Percentiles rank a stretch among this genome's conserved stretches.
Evolutionary conservation across 306 rosid genomes (phyloP).

Genomic region (Cucurbita moschata): DNA sequence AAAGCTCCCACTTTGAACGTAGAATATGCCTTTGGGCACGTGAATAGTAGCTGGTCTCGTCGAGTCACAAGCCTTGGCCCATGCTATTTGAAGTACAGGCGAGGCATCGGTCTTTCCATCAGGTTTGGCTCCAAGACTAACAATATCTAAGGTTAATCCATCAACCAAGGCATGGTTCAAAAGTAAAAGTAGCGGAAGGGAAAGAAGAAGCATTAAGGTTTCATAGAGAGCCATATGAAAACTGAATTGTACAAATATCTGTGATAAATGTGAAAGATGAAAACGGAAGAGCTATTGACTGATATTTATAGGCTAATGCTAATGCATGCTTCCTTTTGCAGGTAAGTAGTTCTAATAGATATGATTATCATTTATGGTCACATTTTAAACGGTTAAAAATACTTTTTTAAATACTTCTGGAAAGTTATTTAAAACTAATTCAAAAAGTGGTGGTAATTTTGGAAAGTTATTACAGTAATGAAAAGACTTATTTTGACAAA

Average conservation of each 20-base stretch:
- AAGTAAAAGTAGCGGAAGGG: background rate
- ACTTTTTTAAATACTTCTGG: too few species aligned
- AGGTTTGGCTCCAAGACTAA: background rate
- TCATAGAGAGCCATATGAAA: background rate
- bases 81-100: background rate
- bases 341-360: too few species aligned
- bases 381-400: too few species aligned
- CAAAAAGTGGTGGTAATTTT: too few species aligned
- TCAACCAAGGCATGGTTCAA: background rate
- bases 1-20: slow-evolving; percentile 13
- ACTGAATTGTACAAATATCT: too few species aligned
- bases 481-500: too few species aligned
- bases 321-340: background rate
- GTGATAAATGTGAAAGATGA: too few species aligned
- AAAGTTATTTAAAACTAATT: too few species aligned
- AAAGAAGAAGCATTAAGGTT: background rate
- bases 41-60: slow-evolving; percentile 13
- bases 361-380: too few species aligned
- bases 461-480: too few species aligned
- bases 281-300: background rate
- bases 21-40: slow-evolving; percentile 31
- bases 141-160: background rate
- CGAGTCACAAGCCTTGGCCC: slow-evolving; percentile 30
- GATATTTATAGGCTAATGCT: background rate
- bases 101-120: slow-evolving; percentile 9